Evolutionary conservation across 371 early-diverging fungal genomes (phyloP).

Genomic region (Dinochytrium kinnereticum): DNA sequence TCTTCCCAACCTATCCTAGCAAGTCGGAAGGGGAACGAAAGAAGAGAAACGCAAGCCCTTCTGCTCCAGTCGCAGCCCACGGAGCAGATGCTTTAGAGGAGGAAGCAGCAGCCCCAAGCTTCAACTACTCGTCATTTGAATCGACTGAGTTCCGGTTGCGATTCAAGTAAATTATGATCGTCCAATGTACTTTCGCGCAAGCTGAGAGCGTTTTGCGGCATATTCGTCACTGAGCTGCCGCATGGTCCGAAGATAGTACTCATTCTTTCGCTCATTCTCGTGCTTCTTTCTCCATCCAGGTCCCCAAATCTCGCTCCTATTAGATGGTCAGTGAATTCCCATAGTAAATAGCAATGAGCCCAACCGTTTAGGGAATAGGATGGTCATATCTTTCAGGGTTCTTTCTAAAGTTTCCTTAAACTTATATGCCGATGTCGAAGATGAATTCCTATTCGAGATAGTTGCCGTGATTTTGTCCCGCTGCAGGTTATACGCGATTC

Average conservation of each 20-base stretch:
- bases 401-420: conserved; percentile 42
- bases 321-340: neutral
- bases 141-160: conserved; percentile 29
- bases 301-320: conserved; percentile 55
- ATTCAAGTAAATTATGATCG: neutral
- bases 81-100: conserved; percentile 48
- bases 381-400: conserved; percentile 48
- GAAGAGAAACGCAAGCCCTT: conserved; percentile 62
- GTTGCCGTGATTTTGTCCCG: conserved; percentile 75
- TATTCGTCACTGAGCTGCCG: conserved; percentile 48
- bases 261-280: conserved; percentile 44
- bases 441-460: conserved; percentile 55
- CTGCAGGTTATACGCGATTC: conserved; percentile 83
- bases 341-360: conserved; percentile 9
- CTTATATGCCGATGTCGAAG: conserved; percentile 28
- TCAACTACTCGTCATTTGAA: conserved; percentile 26
- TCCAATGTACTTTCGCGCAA: neutral
- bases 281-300: conserved; percentile 45
- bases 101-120: conserved; percentile 21
- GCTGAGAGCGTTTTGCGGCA: conserved; percentile 5
- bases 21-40: conserved; percentile 74
- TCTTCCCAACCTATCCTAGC: conserved; percentile 96
- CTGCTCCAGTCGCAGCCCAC: conserved; percentile 69
- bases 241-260: conserved; percentile 42
- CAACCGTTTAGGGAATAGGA: conserved; percentile 46